Percentiles rank a stretch among this genome's conserved stretches.
Evolutionary conservation across 805 yeast genomes (phyloP).

Genomic region (Pichia nanzhaoensis): DNA sequence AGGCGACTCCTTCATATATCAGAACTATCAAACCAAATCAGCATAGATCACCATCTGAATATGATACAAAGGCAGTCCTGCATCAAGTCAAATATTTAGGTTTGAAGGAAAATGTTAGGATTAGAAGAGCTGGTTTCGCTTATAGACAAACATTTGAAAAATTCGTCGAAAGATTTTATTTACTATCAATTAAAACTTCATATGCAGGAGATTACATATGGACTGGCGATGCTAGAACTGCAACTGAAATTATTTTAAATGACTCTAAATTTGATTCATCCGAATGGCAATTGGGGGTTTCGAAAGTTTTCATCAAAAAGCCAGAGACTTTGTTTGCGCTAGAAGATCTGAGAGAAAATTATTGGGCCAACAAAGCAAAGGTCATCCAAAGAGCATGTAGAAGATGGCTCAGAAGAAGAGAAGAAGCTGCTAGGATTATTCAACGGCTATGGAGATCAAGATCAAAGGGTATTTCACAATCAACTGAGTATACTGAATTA

Average conservation of each 20-base stretch:
- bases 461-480: conserved; percentile 46
- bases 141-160: conserved; percentile 95
- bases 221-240: conserved; percentile 48
- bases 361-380: conserved; percentile 98
- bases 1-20: conserved; percentile 91
- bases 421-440: conserved; percentile 75
- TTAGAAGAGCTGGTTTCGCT: conserved; percentile 98
- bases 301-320: conserved; percentile 90
- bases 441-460: conserved; percentile 80
- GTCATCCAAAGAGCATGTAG: conserved; percentile 97
- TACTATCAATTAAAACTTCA: conserved; percentile 81
- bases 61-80: conserved; percentile 80
- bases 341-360: conserved; percentile 93
- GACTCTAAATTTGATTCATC: conserved; percentile 61
- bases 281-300: conserved; percentile 87
- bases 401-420: conserved; percentile 68
- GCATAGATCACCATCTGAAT: conserved; percentile 83
- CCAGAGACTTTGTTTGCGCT: conserved; percentile 95
- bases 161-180: conserved; percentile 88
- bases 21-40: conserved; percentile 98
- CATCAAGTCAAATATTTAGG: conserved; percentile 96
- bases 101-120: conserved; percentile 91
- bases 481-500: conserved; percentile 68
- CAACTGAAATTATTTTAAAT: conserved; percentile 43
- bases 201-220: conserved; percentile 75